Percentiles rank a stretch among this genome's conserved stretches.
Conservation (phyloP, 2,329 filamentous ascomycete species). For the Beauveria caledonica region DNA sequence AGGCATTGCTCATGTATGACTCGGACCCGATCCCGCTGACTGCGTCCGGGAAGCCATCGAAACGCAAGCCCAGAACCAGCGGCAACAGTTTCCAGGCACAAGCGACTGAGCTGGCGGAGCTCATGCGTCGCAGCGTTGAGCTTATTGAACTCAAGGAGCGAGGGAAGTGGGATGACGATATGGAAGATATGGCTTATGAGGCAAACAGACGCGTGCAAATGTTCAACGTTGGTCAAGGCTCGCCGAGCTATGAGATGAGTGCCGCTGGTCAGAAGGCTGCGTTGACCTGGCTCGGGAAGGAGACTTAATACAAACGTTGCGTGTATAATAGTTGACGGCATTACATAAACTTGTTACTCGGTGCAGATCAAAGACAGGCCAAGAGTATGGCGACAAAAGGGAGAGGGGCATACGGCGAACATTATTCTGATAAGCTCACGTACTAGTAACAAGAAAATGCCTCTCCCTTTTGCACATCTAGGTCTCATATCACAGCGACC, state of each 20-base stretch:
- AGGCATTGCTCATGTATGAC: slow-evolving; percentile 41
- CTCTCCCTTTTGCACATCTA: too few relatives aligned
- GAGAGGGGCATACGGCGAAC: too few relatives aligned
- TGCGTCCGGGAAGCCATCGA: slow-evolving; percentile 15
- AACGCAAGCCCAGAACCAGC: slow-evolving; percentile 11
- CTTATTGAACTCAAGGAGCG: slow-evolving; percentile 37
- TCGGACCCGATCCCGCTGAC: slow-evolving; percentile 17
- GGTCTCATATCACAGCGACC: too few relatives aligned
- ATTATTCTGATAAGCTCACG: too few relatives aligned
- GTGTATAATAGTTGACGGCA: not conserved
- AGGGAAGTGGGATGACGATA: slow-evolving; percentile 32
- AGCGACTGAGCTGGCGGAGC: slow-evolving; percentile 35
- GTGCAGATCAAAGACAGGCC: too few relatives aligned
- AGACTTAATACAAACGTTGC: not conserved
- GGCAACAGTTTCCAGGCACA: slow-evolving; percentile 39
- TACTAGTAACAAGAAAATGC: too few relatives aligned
- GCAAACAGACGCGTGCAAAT: slow-evolving; percentile 30
- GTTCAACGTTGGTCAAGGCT: slow-evolving; percentile 27
- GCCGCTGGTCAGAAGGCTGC: slow-evolving; percentile 20
- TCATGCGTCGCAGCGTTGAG: slow-evolving; percentile 43
- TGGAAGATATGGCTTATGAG: slow-evolving; percentile 26
- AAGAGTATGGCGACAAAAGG: too few relatives aligned
- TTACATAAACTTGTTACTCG: too few relatives aligned
- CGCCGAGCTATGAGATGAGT: slow-evolving; percentile 19
- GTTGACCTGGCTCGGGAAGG: slow-evolving; percentile 24